phyloP scores from a whole-genome alignment of 73 alveolate species.

The Uronychia binucleata region DNA sequence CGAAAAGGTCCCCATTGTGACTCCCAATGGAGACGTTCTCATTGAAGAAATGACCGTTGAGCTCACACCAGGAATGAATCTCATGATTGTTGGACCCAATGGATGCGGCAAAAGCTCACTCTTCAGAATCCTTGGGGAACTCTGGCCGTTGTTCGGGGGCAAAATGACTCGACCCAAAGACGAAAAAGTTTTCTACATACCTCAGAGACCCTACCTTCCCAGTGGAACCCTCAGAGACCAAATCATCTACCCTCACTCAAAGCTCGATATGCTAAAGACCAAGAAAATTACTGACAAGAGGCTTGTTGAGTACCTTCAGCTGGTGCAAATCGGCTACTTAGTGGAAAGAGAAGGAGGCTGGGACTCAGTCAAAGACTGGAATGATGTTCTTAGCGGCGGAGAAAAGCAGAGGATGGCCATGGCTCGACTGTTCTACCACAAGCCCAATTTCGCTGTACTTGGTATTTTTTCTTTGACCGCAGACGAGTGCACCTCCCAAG shows the following conservation, averaged over 20 bases:
- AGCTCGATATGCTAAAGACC: conserved; percentile 18
- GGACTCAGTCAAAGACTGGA: conserved; percentile 67
- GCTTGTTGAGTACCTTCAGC: conserved; percentile 24
- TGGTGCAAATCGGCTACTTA: conserved; percentile 50
- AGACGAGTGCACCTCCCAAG: conserved; percentile 71
- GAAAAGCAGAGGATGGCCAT: conserved; percentile 73
- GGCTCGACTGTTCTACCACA: conserved; percentile 76
- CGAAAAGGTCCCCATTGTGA: conserved; percentile 80
- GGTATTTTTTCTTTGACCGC: background rate
- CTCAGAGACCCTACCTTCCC: conserved; percentile 78
- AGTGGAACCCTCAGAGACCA: conserved; percentile 69
- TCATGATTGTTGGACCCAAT: conserved; percentile 90
- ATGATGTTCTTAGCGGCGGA: conserved; percentile 71
- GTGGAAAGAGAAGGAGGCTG: conserved; percentile 64
- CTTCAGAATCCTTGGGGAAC: conserved; percentile 91
- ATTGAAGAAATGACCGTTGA: conserved; percentile 70
- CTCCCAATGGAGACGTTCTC: conserved; percentile 90
- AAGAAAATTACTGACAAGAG: conserved; percentile 21
- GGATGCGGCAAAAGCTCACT: conserved; percentile 94
- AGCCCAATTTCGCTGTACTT: conserved; percentile 56
- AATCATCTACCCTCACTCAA: conserved; percentile 66
- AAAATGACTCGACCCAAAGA: conserved; percentile 70
- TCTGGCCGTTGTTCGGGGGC: conserved; percentile 94
- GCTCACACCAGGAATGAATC: conserved; percentile 78
- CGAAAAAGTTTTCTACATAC: conserved; percentile 63